Evolutionary conservation across 2,329 filamentous ascomycete species (phyloP).

Genomic region (Xylaria sp.): DNA sequence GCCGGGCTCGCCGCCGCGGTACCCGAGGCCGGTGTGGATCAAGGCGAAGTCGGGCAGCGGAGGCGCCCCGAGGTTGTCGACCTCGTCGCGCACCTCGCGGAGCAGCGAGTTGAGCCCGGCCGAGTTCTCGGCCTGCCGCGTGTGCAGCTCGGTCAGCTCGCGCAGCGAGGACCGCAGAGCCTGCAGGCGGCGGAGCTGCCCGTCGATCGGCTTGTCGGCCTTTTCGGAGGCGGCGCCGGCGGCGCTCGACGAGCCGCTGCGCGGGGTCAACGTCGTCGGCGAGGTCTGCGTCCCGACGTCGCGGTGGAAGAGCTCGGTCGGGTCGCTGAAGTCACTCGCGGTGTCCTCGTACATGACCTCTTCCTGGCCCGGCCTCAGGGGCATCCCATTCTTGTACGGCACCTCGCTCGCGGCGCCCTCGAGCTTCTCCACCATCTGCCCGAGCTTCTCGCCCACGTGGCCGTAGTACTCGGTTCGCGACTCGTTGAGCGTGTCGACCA

Average conservation of each 20-base stretch:
- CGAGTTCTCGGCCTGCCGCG: conserved; percentile 50
- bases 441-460: conserved; percentile 50
- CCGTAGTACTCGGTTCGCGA: conserved; percentile 57
- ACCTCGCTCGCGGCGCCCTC: conserved; percentile 64
- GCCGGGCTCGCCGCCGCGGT: conserved; percentile 54
- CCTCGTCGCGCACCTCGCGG: conserved; percentile 64
- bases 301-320: conserved; percentile 79
- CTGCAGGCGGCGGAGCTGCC: conserved; percentile 47
- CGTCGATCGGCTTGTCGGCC: conserved; percentile 37
- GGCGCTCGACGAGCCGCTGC: conserved; percentile 4
- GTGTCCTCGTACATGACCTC: conserved; percentile 36
- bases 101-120: conserved; percentile 56
- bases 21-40: conserved; percentile 42
- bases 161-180: conserved; percentile 47
- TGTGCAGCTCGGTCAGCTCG: conserved; percentile 47
- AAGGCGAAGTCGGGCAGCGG: conserved; percentile 43
- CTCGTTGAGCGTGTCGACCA: conserved; percentile 55
- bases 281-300: conserved; percentile 81
- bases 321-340: conserved; percentile 60
- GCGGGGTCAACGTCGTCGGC: conserved; percentile 42
- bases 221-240: conserved; percentile 5
- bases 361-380: conserved; percentile 20
- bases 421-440: conserved; percentile 52
- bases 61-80: conserved; percentile 62
- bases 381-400: conserved; percentile 45